Percentiles rank a stretch among this genome's conserved stretches.
These are phyloP conservation scores for Groenewaldozyma salmanticensis DNA, from an alignment of 805 yeast species.

Conservation along the genomic window DNA sequence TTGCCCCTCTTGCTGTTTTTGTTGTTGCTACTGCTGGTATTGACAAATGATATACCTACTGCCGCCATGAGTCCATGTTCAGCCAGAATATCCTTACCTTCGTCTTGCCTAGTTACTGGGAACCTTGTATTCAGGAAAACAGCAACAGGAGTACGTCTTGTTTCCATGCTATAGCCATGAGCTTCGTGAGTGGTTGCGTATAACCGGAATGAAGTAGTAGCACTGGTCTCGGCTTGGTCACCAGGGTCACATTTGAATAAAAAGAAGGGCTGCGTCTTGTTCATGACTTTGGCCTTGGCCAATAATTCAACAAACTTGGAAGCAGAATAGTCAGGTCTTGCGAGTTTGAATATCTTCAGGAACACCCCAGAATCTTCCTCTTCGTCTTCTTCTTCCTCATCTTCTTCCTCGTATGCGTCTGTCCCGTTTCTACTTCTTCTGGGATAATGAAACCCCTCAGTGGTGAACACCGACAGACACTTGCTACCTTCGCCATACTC, in stretches of 20 bases:
- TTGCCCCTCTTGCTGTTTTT: too few species aligned
- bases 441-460: neutral
- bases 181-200: conserved; percentile 31
- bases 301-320: conserved; percentile 44
- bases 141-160: conserved; percentile 46
- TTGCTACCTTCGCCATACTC: conserved; percentile 26
- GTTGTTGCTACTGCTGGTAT: too few species aligned
- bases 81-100: conserved; percentile 30
- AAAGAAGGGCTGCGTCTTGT: conserved; percentile 80
- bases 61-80: conserved; percentile 36
- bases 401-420: conserved; percentile 15
- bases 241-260: conserved; percentile 40
- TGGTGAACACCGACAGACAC: conserved; percentile 1
- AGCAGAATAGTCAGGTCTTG: conserved; percentile 21
- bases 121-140: conserved; percentile 49
- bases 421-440: conserved; percentile 22
- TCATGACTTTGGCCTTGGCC: conserved; percentile 61
- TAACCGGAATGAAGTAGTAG: neutral
- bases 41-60: conserved; percentile 36
- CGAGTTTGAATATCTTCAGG: conserved; percentile 17
- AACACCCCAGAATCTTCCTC: conserved; percentile 18
- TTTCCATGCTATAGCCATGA: conserved; percentile 25
- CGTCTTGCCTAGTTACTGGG: conserved; percentile 20
- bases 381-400: conserved; percentile 19
- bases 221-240: neutral